phyloP scores from a whole-genome alignment of 306 rosid genomes.

The Gillenia trifoliata region DNA sequence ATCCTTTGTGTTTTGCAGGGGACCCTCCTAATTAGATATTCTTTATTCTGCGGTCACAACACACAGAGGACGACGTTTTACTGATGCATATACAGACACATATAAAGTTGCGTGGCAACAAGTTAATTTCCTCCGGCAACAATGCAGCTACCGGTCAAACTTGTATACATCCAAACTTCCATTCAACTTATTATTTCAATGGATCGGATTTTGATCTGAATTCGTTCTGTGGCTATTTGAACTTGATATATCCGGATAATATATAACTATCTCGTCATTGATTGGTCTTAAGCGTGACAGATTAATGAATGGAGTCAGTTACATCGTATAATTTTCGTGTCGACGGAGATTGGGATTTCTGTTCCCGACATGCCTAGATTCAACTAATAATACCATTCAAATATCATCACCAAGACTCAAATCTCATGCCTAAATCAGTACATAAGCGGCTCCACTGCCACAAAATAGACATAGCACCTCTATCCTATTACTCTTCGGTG shows the following conservation, averaged over 20 bases:
- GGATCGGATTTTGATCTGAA: neutral
- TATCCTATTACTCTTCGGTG: too few species aligned
- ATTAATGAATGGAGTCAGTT: neutral
- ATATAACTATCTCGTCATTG: neutral
- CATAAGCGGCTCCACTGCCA: too few species aligned
- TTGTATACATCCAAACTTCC: neutral
- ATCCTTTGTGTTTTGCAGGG: neutral
- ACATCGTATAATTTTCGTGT: neutral
- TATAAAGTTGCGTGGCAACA: neutral
- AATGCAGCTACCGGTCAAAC: neutral
- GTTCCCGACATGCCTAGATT: neutral
- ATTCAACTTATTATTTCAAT: neutral
- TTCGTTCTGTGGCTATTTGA: neutral
- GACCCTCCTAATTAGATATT: neutral
- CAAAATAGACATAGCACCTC: too few species aligned
- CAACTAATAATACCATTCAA: constrained; percentile 41
- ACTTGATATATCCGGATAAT: neutral
- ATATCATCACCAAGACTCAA: too few species aligned
- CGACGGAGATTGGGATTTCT: neutral
- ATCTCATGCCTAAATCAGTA: too few species aligned
- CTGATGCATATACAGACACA: neutral
- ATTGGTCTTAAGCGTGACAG: neutral
- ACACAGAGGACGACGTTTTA: too few species aligned
- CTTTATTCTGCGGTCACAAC: neutral
- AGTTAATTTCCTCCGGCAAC: neutral